Evolutionary conservation across 139 green algal species (phyloP).

Genomic region (Closterium sp.): DNA sequence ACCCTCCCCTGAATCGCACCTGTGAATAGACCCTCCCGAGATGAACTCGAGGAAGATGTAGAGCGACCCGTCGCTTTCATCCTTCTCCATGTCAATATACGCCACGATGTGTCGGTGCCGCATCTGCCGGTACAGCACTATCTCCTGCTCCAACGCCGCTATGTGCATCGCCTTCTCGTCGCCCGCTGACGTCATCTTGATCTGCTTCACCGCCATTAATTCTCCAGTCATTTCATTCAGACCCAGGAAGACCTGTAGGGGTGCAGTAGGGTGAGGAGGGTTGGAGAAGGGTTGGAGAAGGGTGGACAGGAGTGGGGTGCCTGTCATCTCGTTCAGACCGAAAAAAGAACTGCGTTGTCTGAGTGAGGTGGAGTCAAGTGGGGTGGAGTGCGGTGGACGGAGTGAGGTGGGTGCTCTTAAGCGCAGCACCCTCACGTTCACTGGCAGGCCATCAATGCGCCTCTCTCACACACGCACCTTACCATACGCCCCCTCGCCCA

Average conservation of each 20-base stretch:
- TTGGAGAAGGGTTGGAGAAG: background rate
- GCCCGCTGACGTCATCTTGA: slow-evolving; percentile 35
- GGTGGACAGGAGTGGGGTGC: background rate
- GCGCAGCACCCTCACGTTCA: too few species aligned
- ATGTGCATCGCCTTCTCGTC: slow-evolving; percentile 32
- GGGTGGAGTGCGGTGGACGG: background rate
- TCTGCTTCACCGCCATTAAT: slow-evolving; percentile 47
- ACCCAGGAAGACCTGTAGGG: slow-evolving; percentile 43
- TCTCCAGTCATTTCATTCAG: slow-evolving; percentile 52
- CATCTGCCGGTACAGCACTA: slow-evolving; percentile 71
- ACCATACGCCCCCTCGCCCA: background rate
- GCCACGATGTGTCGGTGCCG: slow-evolving; percentile 70
- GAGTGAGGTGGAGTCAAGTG: background rate
- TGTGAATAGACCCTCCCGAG: slow-evolving; percentile 53
- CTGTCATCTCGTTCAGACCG: slow-evolving; percentile 54
- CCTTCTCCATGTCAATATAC: slow-evolving; percentile 63
- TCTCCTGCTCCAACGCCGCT: slow-evolving; percentile 58
- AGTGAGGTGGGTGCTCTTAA: too few species aligned
- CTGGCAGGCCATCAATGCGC: too few species aligned
- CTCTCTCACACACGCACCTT: too few species aligned
- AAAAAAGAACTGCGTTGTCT: slow-evolving; percentile 29
- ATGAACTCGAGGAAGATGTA: slow-evolving; percentile 62
- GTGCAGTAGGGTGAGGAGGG: background rate
- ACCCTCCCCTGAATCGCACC: background rate
- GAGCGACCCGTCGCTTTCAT: slow-evolving; percentile 25